Conservation (phyloP, 768 basidiomycete genomes). For the Tricholomella constricta region DNA sequence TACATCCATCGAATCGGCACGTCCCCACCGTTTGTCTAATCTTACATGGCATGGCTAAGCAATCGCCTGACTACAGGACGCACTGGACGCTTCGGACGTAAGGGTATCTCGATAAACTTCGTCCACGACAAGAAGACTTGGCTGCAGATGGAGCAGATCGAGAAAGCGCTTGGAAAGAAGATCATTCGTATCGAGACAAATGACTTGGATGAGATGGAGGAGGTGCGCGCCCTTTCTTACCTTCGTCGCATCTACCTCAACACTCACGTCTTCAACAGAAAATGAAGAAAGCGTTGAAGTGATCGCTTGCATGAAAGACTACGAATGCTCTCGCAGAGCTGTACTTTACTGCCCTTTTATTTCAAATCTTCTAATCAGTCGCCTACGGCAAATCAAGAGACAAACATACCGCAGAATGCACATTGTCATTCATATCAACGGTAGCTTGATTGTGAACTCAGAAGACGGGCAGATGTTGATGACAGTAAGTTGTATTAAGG, state of each 20-base stretch:
- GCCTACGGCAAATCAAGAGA: neutral
- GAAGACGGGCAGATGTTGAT: neutral
- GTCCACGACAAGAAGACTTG: constrained; percentile 90
- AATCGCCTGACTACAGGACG: constrained; percentile 60
- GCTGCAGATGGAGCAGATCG: constrained; percentile 88
- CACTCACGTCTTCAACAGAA: constrained; percentile 42
- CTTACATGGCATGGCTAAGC: neutral
- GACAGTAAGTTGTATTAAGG: constrained; percentile 19
- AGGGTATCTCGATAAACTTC: constrained; percentile 97
- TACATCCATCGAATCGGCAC: constrained; percentile 97
- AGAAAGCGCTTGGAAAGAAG: constrained; percentile 71
- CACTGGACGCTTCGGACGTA: constrained; percentile 96
- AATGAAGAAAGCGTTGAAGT: constrained; percentile 84
- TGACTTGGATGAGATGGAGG: constrained; percentile 93
- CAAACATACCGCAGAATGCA: neutral
- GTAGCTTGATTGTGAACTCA: neutral
- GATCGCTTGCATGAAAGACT: constrained; percentile 9
- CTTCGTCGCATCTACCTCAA: neutral
- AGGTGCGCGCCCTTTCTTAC: constrained; percentile 49
- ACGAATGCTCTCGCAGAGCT: neutral
- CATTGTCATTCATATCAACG: neutral
- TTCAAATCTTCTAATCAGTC: neutral
- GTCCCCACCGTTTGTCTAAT: constrained; percentile 24
- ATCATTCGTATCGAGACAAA: constrained; percentile 88
- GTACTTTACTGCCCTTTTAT: neutral